phyloP scores from a whole-genome alignment of 2,329 filamentous ascomycete genomes.

The Albifimbria verrucaria region DNA sequence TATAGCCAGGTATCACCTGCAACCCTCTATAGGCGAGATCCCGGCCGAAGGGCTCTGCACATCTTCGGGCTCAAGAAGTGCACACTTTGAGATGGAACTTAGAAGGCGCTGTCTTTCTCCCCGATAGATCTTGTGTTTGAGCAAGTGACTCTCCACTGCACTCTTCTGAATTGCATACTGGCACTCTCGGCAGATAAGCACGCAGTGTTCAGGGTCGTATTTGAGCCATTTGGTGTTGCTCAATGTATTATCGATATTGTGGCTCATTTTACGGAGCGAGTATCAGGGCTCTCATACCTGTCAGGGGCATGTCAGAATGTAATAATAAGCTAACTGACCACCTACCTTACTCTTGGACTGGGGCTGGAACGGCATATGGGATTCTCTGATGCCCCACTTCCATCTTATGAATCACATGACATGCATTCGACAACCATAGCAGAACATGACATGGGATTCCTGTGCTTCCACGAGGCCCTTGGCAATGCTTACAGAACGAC shows the following conservation, averaged over 20 bases:
- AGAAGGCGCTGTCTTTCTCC: slow-evolving; percentile 24
- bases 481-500: too few species aligned
- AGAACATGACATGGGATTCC: neutral
- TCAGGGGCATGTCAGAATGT: neutral
- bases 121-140: slow-evolving; percentile 34
- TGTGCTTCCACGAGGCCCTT: too few species aligned
- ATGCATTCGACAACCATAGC: neutral
- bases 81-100: slow-evolving; percentile 17
- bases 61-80: slow-evolving; percentile 20
- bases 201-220: neutral
- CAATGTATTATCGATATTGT: neutral
- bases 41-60: neutral
- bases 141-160: slow-evolving; percentile 30
- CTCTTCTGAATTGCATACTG: slow-evolving; percentile 33
- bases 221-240: neutral
- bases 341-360: neutral
- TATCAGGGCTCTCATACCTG: neutral
- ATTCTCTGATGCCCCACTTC: neutral
- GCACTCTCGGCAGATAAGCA: slow-evolving; percentile 32
- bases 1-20: slow-evolving; percentile 18
- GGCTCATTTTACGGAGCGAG: neutral
- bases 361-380: neutral
- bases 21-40: neutral
- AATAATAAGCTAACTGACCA: neutral
- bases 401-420: neutral